phyloP scores from a whole-genome alignment of 2,329 filamentous ascomycete genomes.

The Cladosporium sp. region DNA sequence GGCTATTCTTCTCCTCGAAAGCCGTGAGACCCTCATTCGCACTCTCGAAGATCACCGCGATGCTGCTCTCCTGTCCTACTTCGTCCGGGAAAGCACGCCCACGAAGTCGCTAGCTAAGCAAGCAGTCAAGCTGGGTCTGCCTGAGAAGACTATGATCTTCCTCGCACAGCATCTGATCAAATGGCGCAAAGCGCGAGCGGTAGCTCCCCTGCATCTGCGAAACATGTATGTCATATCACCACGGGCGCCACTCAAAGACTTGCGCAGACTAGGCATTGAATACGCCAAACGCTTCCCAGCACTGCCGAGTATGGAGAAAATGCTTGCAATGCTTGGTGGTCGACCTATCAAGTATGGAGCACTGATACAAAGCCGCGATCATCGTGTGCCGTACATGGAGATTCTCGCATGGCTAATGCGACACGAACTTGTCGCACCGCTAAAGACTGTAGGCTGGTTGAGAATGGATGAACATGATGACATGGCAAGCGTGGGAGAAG shows the following conservation, averaged over 20 bases:
- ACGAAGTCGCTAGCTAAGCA: slow-evolving; percentile 69
- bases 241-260: slow-evolving; percentile 72
- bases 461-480: slow-evolving; percentile 10
- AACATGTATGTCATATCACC: slow-evolving; percentile 91
- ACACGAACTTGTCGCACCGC: slow-evolving; percentile 87
- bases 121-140: slow-evolving; percentile 66
- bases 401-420: slow-evolving; percentile 93
- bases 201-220: slow-evolving; percentile 82
- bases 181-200: slow-evolving; percentile 88
- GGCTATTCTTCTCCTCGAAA: slow-evolving; percentile 76
- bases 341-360: slow-evolving; percentile 77
- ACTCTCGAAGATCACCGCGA: slow-evolving; percentile 64
- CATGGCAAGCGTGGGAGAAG: not conserved
- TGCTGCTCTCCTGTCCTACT: slow-evolving; percentile 67
- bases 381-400: slow-evolving; percentile 80
- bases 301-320: slow-evolving; percentile 75
- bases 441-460: slow-evolving; percentile 87
- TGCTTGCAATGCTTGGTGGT: slow-evolving; percentile 77
- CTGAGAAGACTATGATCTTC: slow-evolving; percentile 74
- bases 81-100: slow-evolving; percentile 56
- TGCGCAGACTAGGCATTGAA: slow-evolving; percentile 63
- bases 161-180: slow-evolving; percentile 92
- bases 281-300: slow-evolving; percentile 80
- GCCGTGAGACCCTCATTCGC: slow-evolving; percentile 73
- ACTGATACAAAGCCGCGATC: slow-evolving; percentile 81